Conservation (phyloP, 495 filamentous ascomycete species). For the Aeminium ludgeri region DNA sequence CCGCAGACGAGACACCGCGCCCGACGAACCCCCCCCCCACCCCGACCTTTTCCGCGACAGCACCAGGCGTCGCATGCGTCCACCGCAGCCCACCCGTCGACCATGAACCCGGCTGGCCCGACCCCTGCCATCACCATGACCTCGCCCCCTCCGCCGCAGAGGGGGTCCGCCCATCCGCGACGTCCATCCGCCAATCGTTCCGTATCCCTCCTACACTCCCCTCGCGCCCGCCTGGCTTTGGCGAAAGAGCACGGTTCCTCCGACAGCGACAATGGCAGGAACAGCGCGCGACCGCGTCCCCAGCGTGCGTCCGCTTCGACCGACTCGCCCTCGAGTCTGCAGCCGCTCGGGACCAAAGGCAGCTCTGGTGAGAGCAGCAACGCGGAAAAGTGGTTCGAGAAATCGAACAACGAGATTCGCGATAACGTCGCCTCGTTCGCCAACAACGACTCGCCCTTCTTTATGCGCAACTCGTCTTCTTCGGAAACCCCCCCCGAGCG, state of each 20-base stretch:
- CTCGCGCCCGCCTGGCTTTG: neutral
- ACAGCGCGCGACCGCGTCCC: slow-evolving; percentile 5
- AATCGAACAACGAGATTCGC: slow-evolving; percentile 24
- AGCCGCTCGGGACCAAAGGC: slow-evolving; percentile 11
- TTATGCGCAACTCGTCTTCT: slow-evolving; percentile 21
- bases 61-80: no score
- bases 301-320: neutral
- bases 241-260: slow-evolving; percentile 3
- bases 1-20: no score
- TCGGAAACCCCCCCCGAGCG: slow-evolving; percentile 20
- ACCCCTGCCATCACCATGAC: no score
- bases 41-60: no score
- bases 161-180: slow-evolving; percentile 17
- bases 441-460: slow-evolving; percentile 28
- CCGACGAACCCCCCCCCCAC: no score
- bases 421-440: slow-evolving; percentile 13
- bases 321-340: slow-evolving; percentile 4
- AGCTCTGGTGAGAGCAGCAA: slow-evolving; percentile 29
- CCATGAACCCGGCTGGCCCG: no score
- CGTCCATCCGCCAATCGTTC: slow-evolving; percentile 21
- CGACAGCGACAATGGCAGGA: slow-evolving; percentile 5
- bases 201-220: slow-evolving; percentile 21
- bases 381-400: slow-evolving; percentile 27
- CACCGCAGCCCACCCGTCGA: no score
- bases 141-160: no score